Evolutionary conservation across 2,329 filamentous ascomycete species (phyloP).

Genomic region (Talaromyces verruculosus): DNA sequence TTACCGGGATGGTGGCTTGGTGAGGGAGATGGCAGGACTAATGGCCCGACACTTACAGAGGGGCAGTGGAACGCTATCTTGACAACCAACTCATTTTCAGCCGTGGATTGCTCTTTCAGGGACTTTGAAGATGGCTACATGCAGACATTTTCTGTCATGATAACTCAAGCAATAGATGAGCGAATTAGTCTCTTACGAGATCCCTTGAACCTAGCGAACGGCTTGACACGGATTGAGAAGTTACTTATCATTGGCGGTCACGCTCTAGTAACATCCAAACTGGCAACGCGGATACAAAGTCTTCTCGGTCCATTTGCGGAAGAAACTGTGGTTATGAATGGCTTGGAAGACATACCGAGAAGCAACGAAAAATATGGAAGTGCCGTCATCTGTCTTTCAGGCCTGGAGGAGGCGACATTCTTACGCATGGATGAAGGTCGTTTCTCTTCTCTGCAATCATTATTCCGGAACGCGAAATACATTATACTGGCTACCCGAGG

Average conservation of each 20-base stretch:
- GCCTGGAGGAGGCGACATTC: slow-evolving; percentile 14
- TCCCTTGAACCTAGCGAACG: neutral
- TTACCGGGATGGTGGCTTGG: slow-evolving; percentile 32
- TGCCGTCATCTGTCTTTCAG: slow-evolving; percentile 7
- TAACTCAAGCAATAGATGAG: slow-evolving; percentile 18
- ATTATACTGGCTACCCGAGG: slow-evolving; percentile 20
- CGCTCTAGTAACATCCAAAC: neutral
- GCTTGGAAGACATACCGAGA: neutral
- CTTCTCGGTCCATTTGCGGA: slow-evolving; percentile 1
- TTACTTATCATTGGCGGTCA: slow-evolving; percentile 9
- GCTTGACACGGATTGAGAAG: neutral
- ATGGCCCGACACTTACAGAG: slow-evolving; percentile 4
- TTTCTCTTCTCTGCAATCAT: slow-evolving; percentile 20
- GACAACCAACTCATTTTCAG: slow-evolving; percentile 7
- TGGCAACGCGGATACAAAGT: neutral
- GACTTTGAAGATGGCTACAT: slow-evolving; percentile 13
- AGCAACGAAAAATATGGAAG: neutral
- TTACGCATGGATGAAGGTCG: neutral
- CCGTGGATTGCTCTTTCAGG: slow-evolving; percentile 5
- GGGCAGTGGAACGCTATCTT: slow-evolving; percentile 22
- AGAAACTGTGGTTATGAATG: neutral
- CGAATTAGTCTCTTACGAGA: slow-evolving; percentile 7
- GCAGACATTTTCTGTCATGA: slow-evolving; percentile 13
- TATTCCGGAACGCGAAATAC: slow-evolving; percentile 21
- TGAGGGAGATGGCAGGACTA: neutral